Conservation (phyloP, 139 green algal genomes). For the Auxenochlorella pyrenoidosa region DNA sequence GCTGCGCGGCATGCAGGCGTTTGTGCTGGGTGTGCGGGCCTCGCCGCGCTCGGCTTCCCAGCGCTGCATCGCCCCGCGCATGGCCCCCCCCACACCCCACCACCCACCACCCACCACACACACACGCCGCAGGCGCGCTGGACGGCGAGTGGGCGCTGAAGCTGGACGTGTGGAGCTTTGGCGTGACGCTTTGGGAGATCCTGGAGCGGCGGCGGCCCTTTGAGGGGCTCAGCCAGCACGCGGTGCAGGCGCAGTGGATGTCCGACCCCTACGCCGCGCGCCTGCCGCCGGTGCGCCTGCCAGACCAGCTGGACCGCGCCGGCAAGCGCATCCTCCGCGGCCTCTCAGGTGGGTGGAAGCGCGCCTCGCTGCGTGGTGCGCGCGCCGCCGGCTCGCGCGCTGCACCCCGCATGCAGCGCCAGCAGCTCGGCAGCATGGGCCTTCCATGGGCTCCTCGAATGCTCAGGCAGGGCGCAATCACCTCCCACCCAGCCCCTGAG, state of each 20-base stretch:
- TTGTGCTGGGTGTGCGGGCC: too few relatives aligned
- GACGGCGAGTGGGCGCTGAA: slow-evolving; percentile 33
- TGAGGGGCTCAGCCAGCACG: slow-evolving; percentile 24
- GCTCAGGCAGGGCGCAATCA: too few relatives aligned
- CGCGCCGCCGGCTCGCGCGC: too few relatives aligned
- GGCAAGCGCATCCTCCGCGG: slow-evolving; percentile 33
- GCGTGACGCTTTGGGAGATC: slow-evolving; percentile 73
- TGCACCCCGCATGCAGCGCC: too few relatives aligned
- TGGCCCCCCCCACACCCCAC: too few relatives aligned
- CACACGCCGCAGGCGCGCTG: slow-evolving; percentile 30
- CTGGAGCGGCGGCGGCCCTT: slow-evolving; percentile 58
- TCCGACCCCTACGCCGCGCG: slow-evolving; percentile 19
- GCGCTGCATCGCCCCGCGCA: too few relatives aligned
- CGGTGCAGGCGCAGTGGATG: slow-evolving; percentile 39
- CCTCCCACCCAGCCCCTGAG: neutral
- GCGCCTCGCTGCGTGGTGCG: too few relatives aligned
- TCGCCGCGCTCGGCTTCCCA: too few relatives aligned
- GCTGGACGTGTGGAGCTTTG: slow-evolving; percentile 68
- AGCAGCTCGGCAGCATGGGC: too few relatives aligned
- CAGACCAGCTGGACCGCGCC: neutral
- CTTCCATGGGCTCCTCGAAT: too few relatives aligned
- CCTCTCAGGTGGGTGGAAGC: slow-evolving; percentile 28
- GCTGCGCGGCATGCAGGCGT: too few relatives aligned
- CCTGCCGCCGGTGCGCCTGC: slow-evolving; percentile 33
- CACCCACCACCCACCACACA: too few relatives aligned